These are phyloP conservation scores for Euphorbia tirucalli DNA, from an alignment of 345 rosid genomes.

Conservation along the genomic window DNA sequence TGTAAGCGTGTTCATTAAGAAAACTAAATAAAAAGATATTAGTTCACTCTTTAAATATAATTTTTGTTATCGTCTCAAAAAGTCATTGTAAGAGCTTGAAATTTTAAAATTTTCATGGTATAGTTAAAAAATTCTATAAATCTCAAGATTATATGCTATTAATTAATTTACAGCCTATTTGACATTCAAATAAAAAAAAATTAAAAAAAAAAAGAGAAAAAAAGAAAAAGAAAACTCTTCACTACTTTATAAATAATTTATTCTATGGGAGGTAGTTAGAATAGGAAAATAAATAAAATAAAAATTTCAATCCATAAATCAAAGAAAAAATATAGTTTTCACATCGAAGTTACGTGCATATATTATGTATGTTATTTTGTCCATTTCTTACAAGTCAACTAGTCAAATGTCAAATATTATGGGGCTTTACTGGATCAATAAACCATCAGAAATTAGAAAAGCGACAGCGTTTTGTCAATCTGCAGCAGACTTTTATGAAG, in stretches of 20 bases:
- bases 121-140: too few relatives aligned
- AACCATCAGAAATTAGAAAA: neutral
- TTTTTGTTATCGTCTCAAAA: too few relatives aligned
- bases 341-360: neutral
- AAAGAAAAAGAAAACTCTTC: neutral
- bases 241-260: neutral
- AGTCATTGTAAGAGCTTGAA: too few relatives aligned
- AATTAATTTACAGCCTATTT: neutral
- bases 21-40: too few relatives aligned
- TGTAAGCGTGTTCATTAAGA: too few relatives aligned
- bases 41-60: too few relatives aligned
- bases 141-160: too few relatives aligned
- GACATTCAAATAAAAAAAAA: neutral
- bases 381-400: neutral
- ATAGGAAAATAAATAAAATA: neutral
- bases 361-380: neutral
- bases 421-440: neutral
- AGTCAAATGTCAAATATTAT: neutral
- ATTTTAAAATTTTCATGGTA: too few relatives aligned
- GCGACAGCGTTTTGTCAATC: neutral
- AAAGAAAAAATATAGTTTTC: neutral
- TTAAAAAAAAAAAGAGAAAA: too few relatives aligned
- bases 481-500: constrained; percentile 9
- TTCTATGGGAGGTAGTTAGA: neutral
- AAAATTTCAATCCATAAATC: neutral